Conservation (phyloP, 176 grass and related monocot genomes). For the Rhynchospora tenuis region DNA sequence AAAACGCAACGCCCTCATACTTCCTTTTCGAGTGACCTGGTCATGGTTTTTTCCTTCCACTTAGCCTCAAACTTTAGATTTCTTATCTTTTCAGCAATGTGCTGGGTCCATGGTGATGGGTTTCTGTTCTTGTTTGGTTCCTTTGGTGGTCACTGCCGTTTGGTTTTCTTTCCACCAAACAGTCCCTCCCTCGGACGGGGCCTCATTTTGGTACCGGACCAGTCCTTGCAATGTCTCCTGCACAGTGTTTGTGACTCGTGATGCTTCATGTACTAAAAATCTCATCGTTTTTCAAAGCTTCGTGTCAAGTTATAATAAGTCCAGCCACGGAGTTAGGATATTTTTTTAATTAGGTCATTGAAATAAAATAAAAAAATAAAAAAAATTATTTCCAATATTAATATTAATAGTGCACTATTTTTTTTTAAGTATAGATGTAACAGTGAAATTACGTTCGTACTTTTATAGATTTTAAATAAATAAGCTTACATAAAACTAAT, state of each 20-base stretch:
- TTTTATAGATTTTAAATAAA: too few relatives aligned
- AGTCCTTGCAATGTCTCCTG: not conserved
- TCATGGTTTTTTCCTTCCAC: not conserved
- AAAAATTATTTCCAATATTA: too few relatives aligned
- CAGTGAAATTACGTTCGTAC: too few relatives aligned
- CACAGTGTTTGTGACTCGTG: not conserved
- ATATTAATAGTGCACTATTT: too few relatives aligned
- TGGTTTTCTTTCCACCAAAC: not conserved
- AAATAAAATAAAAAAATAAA: too few relatives aligned
- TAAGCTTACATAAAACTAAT: too few relatives aligned
- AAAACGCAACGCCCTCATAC: not conserved
- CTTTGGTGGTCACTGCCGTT: not conserved
- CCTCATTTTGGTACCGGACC: not conserved
- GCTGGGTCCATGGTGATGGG: not conserved
- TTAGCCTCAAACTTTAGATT: not conserved
- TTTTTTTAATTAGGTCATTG: too few relatives aligned
- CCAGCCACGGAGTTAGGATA: too few relatives aligned
- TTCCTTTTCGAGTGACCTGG: conserved; percentile 13
- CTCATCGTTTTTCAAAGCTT: too few relatives aligned
- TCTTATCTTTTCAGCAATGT: conserved; percentile 1
- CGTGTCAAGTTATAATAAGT: too few relatives aligned
- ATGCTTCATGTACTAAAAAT: not conserved
- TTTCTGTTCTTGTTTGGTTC: not conserved
- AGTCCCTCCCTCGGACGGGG: not conserved
- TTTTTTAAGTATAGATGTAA: too few relatives aligned